Evolutionary conservation across 257 asterid genomes (phyloP).

Genomic region (Haberlea rhodopensis): DNA sequence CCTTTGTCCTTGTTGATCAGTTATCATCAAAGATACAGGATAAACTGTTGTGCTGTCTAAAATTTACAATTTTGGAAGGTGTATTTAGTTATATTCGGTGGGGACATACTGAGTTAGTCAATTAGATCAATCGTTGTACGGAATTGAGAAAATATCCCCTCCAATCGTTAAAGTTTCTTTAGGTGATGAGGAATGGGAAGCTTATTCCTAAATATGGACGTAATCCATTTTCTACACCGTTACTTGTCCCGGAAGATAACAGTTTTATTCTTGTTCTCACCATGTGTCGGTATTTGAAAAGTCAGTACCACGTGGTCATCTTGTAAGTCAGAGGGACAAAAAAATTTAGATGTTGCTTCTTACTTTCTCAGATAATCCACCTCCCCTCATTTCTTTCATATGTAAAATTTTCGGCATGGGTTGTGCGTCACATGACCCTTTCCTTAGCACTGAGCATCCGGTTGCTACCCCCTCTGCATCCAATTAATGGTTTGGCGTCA

Average conservation of each 20-base stretch:
- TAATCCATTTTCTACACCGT: not conserved
- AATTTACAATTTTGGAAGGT: too few species aligned
- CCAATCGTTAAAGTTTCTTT: not conserved
- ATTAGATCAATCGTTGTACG: not conserved
- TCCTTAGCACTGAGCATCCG: too few species aligned
- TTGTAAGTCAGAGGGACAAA: not conserved
- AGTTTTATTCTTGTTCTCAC: not conserved
- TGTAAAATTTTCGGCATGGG: too few species aligned
- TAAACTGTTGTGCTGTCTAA: not conserved
- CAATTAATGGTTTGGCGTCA: not conserved
- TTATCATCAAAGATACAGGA: not conserved
- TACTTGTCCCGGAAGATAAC: not conserved
- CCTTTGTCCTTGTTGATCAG: not conserved
- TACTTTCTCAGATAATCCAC: too few species aligned
- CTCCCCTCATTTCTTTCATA: too few species aligned
- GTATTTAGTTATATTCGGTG: too few species aligned
- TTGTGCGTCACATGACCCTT: too few species aligned
- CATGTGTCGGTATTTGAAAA: not conserved
- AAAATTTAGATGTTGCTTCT: not conserved
- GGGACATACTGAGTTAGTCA: not conserved
- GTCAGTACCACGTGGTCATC: not conserved
- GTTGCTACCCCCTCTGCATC: too few species aligned
- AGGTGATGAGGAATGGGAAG: not conserved
- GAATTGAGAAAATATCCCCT: not conserved
- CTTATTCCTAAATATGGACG: not conserved